phyloP scores from a whole-genome alignment of 139 green algal species.

The Gonium pectorale region DNA sequence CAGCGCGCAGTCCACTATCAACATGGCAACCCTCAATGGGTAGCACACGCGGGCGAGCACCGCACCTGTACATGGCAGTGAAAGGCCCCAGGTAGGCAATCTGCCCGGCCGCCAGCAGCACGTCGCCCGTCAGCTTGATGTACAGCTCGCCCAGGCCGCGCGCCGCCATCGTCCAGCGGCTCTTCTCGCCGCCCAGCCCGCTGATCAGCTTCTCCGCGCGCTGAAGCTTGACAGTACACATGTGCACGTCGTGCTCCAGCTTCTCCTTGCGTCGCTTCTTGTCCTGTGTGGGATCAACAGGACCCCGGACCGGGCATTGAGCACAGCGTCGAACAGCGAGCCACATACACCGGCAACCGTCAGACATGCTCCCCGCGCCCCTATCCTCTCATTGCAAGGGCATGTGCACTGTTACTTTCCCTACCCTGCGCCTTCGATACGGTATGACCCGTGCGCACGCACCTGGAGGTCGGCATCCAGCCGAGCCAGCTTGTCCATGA shows the following conservation, averaged over 20 bases:
- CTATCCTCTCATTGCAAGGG: too few species aligned
- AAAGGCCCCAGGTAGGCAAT: conserved; percentile 89
- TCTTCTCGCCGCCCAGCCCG: conserved; percentile 79
- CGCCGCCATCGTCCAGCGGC: conserved; percentile 77
- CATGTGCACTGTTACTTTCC: too few species aligned
- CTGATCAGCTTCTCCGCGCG: conserved; percentile 80
- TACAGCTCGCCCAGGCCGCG: conserved; percentile 70
- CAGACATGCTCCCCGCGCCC: too few species aligned
- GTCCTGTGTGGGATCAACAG: conserved; percentile 27
- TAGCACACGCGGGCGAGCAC: background rate
- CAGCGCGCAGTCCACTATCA: too few species aligned
- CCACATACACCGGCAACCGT: too few species aligned
- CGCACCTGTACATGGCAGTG: conserved; percentile 77
- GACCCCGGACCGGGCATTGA: too few species aligned
- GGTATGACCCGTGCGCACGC: too few species aligned
- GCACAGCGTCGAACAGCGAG: too few species aligned
- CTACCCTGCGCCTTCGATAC: too few species aligned
- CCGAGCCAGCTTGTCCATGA: conserved; percentile 83
- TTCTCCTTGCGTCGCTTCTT: conserved; percentile 71
- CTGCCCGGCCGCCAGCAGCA: conserved; percentile 77
- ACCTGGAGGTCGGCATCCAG: conserved; percentile 83
- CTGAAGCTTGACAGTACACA: conserved; percentile 81
- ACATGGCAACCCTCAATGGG: background rate
- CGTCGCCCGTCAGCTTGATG: conserved; percentile 81
- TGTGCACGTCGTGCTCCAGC: conserved; percentile 80